These are phyloP conservation scores for Protomyces gravidus DNA, from an alignment of 1,139 yeast species.

Conservation along the genomic window DNA sequence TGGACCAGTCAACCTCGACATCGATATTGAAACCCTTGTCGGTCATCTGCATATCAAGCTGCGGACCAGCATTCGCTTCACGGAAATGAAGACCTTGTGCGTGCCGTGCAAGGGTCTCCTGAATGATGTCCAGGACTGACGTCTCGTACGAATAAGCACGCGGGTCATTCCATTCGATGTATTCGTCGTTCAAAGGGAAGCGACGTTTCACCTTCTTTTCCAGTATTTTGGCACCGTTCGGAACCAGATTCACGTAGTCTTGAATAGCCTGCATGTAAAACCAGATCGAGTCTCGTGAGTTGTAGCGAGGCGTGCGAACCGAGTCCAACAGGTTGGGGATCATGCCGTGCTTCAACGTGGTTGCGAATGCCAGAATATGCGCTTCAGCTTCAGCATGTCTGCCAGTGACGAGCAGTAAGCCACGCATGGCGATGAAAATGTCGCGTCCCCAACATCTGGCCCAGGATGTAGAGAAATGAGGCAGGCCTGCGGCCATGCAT, in stretches of 20 bases:
- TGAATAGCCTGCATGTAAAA: slow-evolving; percentile 83
- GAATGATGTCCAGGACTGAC: slow-evolving; percentile 68
- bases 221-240: slow-evolving; percentile 63
- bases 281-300: slow-evolving; percentile 98
- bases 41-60: slow-evolving; percentile 83
- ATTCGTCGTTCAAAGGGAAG: slow-evolving; percentile 85
- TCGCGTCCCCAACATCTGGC: slow-evolving; percentile 99
- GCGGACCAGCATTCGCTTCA: slow-evolving; percentile 92
- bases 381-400: slow-evolving; percentile 71
- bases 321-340: slow-evolving; percentile 91
- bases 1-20: slow-evolving; percentile 77
- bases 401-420: slow-evolving; percentile 71
- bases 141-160: slow-evolving; percentile 70
- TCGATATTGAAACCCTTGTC: slow-evolving; percentile 88
- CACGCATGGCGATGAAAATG: slow-evolving; percentile 81
- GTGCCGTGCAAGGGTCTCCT: slow-evolving; percentile 77
- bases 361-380: slow-evolving; percentile 83
- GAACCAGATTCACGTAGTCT: slow-evolving; percentile 66
- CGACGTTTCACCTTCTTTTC: slow-evolving; percentile 72
- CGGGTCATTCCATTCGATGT: slow-evolving; percentile 62
- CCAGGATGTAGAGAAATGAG: slow-evolving; percentile 83
- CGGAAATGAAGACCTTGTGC: slow-evolving; percentile 82
- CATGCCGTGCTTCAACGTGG: slow-evolving; percentile 88
- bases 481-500: slow-evolving; percentile 91
- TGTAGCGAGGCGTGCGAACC: slow-evolving; percentile 87